Conservation (phyloP, 2,329 filamentous ascomycete species). For the Arthrobotrys sphaeroides region DNA sequence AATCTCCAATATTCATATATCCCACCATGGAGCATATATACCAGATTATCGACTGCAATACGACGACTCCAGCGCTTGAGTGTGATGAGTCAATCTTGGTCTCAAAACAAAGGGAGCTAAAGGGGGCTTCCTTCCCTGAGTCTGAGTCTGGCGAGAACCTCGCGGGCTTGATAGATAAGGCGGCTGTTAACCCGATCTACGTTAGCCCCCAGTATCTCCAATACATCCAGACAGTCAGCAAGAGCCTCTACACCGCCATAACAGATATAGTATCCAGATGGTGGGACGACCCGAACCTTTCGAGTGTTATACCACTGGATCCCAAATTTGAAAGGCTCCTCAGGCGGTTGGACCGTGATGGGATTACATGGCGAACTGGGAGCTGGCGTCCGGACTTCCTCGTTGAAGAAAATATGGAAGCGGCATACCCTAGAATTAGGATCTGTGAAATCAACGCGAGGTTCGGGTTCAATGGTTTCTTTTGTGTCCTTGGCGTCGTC, state of each 20-base stretch:
- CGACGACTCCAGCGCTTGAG: not conserved
- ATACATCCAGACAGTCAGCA: slow-evolving; percentile 59
- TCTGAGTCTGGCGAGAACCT: slow-evolving; percentile 57
- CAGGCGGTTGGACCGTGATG: slow-evolving; percentile 42
- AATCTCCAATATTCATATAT: not conserved
- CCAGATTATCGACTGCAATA: slow-evolving; percentile 15
- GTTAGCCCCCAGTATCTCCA: slow-evolving; percentile 58
- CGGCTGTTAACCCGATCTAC: slow-evolving; percentile 59
- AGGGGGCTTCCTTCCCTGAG: slow-evolving; percentile 57
- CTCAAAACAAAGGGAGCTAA: slow-evolving; percentile 11
- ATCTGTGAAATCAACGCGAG: slow-evolving; percentile 63
- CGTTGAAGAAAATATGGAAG: slow-evolving; percentile 56
- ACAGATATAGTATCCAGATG: slow-evolving; percentile 61
- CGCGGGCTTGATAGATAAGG: slow-evolving; percentile 25
- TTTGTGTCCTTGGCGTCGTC: not conserved
- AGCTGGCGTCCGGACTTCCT: slow-evolving; percentile 62
- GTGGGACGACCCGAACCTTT: slow-evolving; percentile 58
- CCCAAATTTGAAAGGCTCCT: slow-evolving; percentile 54
- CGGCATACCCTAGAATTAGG: slow-evolving; percentile 53
- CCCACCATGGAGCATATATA: slow-evolving; percentile 35
- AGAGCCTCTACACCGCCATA: slow-evolving; percentile 59
- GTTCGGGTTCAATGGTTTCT: slow-evolving; percentile 62
- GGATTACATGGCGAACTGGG: slow-evolving; percentile 48
- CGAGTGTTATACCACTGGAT: slow-evolving; percentile 44
- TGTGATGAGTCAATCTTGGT: not conserved